Base-by-base conservation (phyloP, 352 stramenopile genomes). In the Heterotrichella gracilis region DNA sequence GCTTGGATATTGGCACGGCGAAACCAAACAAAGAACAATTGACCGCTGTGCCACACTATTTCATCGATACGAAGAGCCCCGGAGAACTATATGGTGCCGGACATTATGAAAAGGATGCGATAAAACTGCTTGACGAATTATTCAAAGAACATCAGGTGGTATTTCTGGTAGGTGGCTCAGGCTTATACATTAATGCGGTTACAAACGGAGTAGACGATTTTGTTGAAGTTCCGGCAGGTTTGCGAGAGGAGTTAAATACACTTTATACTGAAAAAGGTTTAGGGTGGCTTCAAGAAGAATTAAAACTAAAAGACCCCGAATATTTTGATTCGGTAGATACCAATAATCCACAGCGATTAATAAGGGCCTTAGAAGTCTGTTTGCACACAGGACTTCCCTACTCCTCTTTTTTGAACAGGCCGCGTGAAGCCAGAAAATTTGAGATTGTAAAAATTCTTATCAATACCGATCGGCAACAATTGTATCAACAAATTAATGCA, bases 281-380 rank as follows among this genome's bases (percentile, higher is more conserved):
- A 53, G n/a, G 32, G 9, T 53, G 32, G 32, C 32, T 53, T 9
- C 32, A 53, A n/a, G 32, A 53, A 17, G 32, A 53, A 53, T 17
- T 53, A 17, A 53, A 53, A 53, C 9, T 17, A 53, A 9, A 53
- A 17, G 32, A 53, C 32, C 32, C 32, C 9, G 32, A 17, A 53
- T 53, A 53, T 53, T 53, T 53, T 53, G 32, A 53, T 53, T 53
- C 32, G 32, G 32, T 53, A 17, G 32, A 53, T 53, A n/a, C 32
- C 9, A 9, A 53, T 9, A 53, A 53, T 53, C 32, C 32, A 9
- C 32, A 53, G 32, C 9, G 32, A n/a, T 17, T 53, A n/a, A 53
- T 53, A 9, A 53, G 32, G 32, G 32, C 32, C 9, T n/a, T 53
- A 17, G 32, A 53, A 53, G 32, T 53, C 9, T 53, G 9, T n/a